Evolutionary conservation across 2,329 filamentous ascomycete genomes (phyloP).

Genomic region (Xenoacremonium recifei): DNA sequence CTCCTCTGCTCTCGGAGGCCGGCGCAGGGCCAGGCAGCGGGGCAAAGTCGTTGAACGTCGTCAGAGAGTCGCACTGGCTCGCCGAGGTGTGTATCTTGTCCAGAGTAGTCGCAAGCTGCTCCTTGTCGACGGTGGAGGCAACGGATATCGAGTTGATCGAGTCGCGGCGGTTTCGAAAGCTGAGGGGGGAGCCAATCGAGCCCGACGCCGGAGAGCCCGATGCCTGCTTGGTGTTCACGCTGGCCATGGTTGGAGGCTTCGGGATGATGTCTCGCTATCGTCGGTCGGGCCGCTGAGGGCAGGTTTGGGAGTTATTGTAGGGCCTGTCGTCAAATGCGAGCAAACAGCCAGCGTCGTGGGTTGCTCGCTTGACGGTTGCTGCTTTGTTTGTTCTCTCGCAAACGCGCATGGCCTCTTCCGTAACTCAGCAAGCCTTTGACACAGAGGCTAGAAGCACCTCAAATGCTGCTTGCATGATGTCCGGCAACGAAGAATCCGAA

Average conservation of each 20-base stretch:
- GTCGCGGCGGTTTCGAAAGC: conserved; percentile 35
- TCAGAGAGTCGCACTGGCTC: conserved; percentile 80
- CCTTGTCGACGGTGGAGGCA: conserved; percentile 55
- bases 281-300: conserved; percentile 4
- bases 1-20: conserved; percentile 64
- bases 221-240: conserved; percentile 28
- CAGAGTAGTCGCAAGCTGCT: conserved; percentile 73
- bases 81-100: conserved; percentile 87
- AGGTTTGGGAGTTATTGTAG: too few species aligned
- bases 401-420: conserved; percentile 8
- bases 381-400: too few species aligned
- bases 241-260: conserved; percentile 15
- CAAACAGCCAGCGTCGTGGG: too few species aligned
- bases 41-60: conserved; percentile 91
- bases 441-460: conserved; percentile 11
- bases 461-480: conserved; percentile 20
- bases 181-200: conserved; percentile 28
- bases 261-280: conserved; percentile 6
- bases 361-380: too few species aligned
- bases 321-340: too few species aligned
- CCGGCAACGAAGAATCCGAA: conserved; percentile 9
- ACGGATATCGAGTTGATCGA: conserved; percentile 42
- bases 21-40: conserved; percentile 61
- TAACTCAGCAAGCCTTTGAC: conserved; percentile 12
- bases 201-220: conserved; percentile 27